These are phyloP conservation scores for Cladorrhinum samala DNA, from an alignment of 495 filamentous ascomycete species.

Conservation along the genomic window DNA sequence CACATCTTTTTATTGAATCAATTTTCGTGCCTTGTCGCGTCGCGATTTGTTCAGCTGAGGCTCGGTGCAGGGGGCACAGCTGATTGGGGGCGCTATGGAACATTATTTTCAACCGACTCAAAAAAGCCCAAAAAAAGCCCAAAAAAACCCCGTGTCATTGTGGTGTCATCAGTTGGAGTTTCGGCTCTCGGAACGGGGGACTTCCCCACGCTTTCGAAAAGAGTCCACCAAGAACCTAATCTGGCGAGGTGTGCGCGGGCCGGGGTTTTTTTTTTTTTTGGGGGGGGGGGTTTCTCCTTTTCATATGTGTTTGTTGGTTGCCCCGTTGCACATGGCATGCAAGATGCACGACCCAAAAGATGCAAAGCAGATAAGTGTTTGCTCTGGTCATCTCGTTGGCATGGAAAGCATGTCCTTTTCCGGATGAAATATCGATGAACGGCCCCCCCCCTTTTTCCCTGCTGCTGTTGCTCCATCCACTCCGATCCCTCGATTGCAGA, in stretches of 20 bases:
- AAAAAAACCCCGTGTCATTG: not conserved
- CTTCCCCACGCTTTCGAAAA: not conserved
- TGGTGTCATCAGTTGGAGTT: not conserved
- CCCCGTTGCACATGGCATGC: too few relatives aligned
- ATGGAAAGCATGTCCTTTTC: too few relatives aligned
- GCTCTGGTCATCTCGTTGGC: too few relatives aligned
- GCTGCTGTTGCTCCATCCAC: not conserved
- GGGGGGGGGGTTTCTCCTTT: too few relatives aligned
- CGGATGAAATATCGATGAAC: too few relatives aligned
- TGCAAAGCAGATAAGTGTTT: not conserved
- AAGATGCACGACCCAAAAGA: too few relatives aligned
- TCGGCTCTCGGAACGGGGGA: slow-evolving; percentile 1
- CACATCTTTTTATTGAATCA: not conserved
- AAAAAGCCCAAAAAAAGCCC: not conserved
- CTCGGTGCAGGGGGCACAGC: too few relatives aligned
- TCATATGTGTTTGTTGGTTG: too few relatives aligned
- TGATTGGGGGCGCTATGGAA: not conserved
- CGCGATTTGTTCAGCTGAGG: too few relatives aligned
- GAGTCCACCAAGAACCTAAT: not conserved
- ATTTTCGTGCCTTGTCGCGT: too few relatives aligned
- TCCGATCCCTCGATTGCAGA: not conserved
- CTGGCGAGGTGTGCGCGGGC: not conserved
- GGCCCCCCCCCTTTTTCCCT: slow-evolving; percentile 1
- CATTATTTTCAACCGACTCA: too few relatives aligned
- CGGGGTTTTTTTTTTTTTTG: too few relatives aligned